Conservation (phyloP, 1,284 basidiomycete species). For the Gomphus sp. region DNA sequence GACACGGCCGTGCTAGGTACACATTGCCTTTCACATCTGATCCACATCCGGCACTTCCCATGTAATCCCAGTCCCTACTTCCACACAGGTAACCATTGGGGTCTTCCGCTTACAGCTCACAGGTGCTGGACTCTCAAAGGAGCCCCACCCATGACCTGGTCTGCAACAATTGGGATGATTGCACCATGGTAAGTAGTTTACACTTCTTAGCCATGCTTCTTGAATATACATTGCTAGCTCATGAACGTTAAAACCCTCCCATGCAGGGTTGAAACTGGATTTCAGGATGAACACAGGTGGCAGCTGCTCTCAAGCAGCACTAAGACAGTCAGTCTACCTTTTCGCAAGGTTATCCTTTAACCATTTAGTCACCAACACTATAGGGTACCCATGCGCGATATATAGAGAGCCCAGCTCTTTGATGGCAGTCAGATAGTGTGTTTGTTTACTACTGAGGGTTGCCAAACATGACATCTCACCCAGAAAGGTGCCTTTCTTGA, state of each 20-base stretch:
- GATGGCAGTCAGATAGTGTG: no score
- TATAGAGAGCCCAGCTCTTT: neutral
- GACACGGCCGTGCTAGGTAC: neutral
- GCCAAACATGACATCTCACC: no score
- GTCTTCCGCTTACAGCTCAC: neutral
- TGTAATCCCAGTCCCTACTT: neutral
- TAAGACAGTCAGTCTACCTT: no score
- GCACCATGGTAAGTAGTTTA: neutral
- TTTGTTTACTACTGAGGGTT: no score
- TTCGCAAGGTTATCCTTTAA: neutral
- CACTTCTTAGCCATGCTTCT: no score
- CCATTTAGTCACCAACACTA: neutral
- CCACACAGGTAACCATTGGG: neutral
- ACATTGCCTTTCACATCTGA: neutral
- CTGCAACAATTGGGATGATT: neutral
- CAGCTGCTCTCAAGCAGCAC: no score
- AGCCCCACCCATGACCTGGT: neutral
- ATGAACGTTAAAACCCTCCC: no score
- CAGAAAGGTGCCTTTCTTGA: neutral
- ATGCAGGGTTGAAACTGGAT: no score
- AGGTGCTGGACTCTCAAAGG: neutral
- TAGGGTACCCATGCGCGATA: neutral
- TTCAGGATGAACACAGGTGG: no score
- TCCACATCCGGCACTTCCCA: neutral
- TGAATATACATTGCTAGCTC: no score